Percentiles rank a stretch among this genome's conserved stretches.
These are phyloP conservation scores for Moniliophthora roreri DNA, from an alignment of 1,284 basidiomycete genomes.

Conservation along the genomic window DNA sequence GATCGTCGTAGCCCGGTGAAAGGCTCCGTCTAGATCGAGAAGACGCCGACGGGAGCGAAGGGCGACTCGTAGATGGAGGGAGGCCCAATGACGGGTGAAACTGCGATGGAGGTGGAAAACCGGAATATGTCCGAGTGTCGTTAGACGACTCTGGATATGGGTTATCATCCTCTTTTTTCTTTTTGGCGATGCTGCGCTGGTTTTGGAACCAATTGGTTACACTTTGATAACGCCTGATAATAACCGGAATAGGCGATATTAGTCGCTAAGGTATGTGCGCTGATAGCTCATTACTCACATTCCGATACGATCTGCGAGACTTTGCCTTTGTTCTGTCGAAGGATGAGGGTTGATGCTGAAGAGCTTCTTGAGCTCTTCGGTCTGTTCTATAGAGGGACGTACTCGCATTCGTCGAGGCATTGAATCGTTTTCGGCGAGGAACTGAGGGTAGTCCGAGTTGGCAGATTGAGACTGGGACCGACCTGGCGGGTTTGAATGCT, in stretches of 20 bases:
- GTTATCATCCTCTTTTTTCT: slow-evolving; percentile 54
- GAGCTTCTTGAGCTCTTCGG: slow-evolving; percentile 62
- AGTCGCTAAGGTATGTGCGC: slow-evolving; percentile 17
- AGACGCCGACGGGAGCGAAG: slow-evolving; percentile 24
- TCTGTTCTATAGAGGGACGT: slow-evolving; percentile 62
- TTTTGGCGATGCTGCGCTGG: slow-evolving; percentile 72
- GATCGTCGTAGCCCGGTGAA: slow-evolving; percentile 34
- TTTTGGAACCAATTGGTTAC: slow-evolving; percentile 86
- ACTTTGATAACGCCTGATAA: slow-evolving; percentile 66
- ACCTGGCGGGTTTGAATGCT: slow-evolving; percentile 27
- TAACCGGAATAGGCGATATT: slow-evolving; percentile 21
- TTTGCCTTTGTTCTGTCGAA: slow-evolving; percentile 61
- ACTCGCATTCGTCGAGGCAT: slow-evolving; percentile 56
- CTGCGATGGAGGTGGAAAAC: slow-evolving; percentile 39
- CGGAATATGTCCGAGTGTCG: slow-evolving; percentile 42
- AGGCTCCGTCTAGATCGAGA: slow-evolving; percentile 18
- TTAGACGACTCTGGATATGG: slow-evolving; percentile 29
- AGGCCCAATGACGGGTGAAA: not conserved
- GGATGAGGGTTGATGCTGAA: slow-evolving; percentile 66
- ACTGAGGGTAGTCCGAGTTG: slow-evolving; percentile 46
- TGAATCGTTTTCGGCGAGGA: slow-evolving; percentile 43
- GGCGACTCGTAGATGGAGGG: slow-evolving; percentile 40
- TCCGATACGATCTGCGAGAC: slow-evolving; percentile 63
- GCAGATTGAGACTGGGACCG: slow-evolving; percentile 44
- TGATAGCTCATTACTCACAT: slow-evolving; percentile 51